These are phyloP conservation scores for Epichloe coenophiala DNA, from an alignment of 2,329 filamentous ascomycete genomes.

Conservation along the genomic window DNA sequence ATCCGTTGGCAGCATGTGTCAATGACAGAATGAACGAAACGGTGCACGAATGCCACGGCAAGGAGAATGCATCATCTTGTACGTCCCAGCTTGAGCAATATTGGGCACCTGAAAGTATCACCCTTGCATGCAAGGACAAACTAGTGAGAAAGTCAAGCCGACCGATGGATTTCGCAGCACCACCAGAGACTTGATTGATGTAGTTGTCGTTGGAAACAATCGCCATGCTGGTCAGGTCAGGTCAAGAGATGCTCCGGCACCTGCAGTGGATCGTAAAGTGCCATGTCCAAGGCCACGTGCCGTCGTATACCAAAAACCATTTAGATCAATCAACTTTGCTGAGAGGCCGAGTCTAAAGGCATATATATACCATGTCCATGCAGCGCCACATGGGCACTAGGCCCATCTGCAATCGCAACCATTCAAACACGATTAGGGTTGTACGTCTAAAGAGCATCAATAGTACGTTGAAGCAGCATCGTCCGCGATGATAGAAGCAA, in stretches of 20 bases:
- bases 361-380: not conserved
- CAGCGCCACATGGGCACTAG: not conserved
- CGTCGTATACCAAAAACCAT: not conserved
- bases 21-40: not conserved
- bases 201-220: not conserved
- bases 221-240: not conserved
- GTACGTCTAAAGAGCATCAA: constrained; percentile 1
- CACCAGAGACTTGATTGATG: not conserved
- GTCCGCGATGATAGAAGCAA: not conserved
- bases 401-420: not conserved
- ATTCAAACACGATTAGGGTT: not conserved
- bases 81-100: not conserved
- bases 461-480: not conserved
- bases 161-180: too few species aligned
- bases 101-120: not conserved
- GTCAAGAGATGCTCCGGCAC: not conserved
- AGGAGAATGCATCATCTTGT: not conserved
- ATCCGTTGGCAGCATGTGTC: not conserved
- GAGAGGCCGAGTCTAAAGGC: not conserved
- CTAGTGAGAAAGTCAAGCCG: not conserved
- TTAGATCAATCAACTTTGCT: not conserved
- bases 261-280: not conserved
- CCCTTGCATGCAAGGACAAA: not conserved
- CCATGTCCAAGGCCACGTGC: not conserved
- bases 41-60: not conserved